Base-by-base conservation (phyloP, 140 eudicot species). In the Flaveria floridana region DNA sequence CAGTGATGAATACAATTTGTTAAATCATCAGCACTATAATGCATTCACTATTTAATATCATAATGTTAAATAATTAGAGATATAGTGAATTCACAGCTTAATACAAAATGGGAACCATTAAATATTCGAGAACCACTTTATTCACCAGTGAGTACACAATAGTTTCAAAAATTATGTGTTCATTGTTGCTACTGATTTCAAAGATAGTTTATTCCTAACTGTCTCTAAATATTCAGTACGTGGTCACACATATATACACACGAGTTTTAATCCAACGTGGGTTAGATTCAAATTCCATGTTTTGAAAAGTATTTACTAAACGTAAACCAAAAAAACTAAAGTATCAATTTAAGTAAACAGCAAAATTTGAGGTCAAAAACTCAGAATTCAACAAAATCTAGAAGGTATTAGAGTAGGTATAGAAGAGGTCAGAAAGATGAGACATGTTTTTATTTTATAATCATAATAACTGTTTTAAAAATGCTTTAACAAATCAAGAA, bases 341-440 rank as follows among this genome's bases (percentile, higher is more conserved):
- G 72, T 19, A 18, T 59, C 25, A 28, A 13, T 50, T 64, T 14
- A 26, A 53, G 53, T 34, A 71, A 62, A 50, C 21, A 48, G 10
- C 47, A 20, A 70, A 59, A 78, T 6, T 37, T 64, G 18, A 28
- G 41, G 46, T 50, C 50, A 78, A 34, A 59, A 1, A 11, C 3
- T 12, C 16, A 58, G 30, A 39, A 61, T 71, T 63, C n/a, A 78
- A 72, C 73, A 80, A 21, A 65, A 41, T 80, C 77, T 80, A 75
- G 77, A 80, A 80, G 76, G 72, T 42, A 34, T 68, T 52, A 48
- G 72, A 69, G 80, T 82, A 76, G 87, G 85, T 79, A 62, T 52
- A 14, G 85, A 85, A 82, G 14, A 61, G 59, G 89, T 82, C 89
- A 85, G 50, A 62, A 78, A 70, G 58, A 80, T 48, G 62, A 73